Conservation (phyloP, 495 filamentous ascomycete genomes). For the Aspergillus sclerotioniger region DNA sequence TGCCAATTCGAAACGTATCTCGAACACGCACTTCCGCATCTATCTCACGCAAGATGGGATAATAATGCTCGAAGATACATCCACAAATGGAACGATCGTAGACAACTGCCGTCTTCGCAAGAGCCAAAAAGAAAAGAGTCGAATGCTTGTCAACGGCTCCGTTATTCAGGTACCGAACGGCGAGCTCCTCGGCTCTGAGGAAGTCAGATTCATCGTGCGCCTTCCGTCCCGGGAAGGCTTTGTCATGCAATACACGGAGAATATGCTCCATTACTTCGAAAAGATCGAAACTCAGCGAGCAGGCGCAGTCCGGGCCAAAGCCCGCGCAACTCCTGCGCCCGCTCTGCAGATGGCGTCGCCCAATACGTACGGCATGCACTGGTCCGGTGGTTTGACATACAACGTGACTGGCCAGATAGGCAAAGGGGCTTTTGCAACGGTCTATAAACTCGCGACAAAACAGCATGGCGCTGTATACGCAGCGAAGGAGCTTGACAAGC, state of each 20-base stretch:
- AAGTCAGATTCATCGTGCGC: slow-evolving; percentile 79
- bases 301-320: slow-evolving; percentile 22
- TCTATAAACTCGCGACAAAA: slow-evolving; percentile 80
- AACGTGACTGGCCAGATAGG: slow-evolving; percentile 79
- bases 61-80: slow-evolving; percentile 88
- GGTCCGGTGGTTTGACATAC: slow-evolving; percentile 80
- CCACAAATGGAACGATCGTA: slow-evolving; percentile 89
- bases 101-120: slow-evolving; percentile 63
- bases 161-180: slow-evolving; percentile 67
- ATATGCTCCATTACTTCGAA: slow-evolving; percentile 54
- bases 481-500: slow-evolving; percentile 89
- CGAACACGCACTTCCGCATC: slow-evolving; percentile 90
- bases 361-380: slow-evolving; percentile 60
- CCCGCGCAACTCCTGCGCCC: slow-evolving; percentile 27
- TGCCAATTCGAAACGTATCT: slow-evolving; percentile 61
- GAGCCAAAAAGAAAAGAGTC: slow-evolving; percentile 43
- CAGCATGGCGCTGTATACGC: slow-evolving; percentile 78
- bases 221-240: slow-evolving; percentile 69
- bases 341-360: slow-evolving; percentile 34
- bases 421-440: slow-evolving; percentile 89
- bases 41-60: slow-evolving; percentile 74
- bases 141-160: slow-evolving; percentile 69
- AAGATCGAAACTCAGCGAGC: slow-evolving; percentile 27
- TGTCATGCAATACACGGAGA: slow-evolving; percentile 56
- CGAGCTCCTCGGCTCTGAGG: slow-evolving; percentile 32